Evolutionary conservation across 495 filamentous ascomycete genomes (phyloP).

Genomic region (Aspergillus wentii): DNA sequence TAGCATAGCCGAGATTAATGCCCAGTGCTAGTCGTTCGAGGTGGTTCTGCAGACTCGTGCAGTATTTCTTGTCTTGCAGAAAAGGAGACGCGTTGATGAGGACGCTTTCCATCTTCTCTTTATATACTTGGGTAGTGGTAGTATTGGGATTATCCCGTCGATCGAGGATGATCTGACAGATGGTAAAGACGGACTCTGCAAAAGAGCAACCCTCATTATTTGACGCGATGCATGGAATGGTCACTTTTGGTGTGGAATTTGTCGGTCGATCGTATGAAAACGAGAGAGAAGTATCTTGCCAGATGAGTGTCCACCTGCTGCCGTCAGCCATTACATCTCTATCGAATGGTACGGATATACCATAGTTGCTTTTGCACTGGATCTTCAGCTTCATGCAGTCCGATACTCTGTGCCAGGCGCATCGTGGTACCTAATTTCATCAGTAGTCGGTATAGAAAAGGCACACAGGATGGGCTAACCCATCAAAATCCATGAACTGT

Average conservation of each 20-base stretch:
- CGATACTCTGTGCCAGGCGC: conserved; percentile 42
- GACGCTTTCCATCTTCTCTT: conserved; percentile 27
- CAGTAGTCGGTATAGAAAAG: neutral
- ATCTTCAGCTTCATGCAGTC: conserved; percentile 33
- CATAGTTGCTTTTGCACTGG: conserved; percentile 10
- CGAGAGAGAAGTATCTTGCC: conserved; percentile 49
- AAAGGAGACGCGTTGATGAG: conserved; percentile 37
- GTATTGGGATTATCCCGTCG: no score
- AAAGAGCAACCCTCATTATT: conserved; percentile 19
- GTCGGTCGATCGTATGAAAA: conserved; percentile 45
- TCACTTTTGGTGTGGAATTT: conserved; percentile 29
- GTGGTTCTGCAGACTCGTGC: conserved; percentile 37
- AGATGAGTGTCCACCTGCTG: conserved; percentile 41
- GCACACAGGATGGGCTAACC: conserved; percentile 13
- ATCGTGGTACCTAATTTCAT: conserved; percentile 36
- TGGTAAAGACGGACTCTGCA: conserved; percentile 18
- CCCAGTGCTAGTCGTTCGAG: conserved; percentile 42
- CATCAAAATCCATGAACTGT: conserved; percentile 45
- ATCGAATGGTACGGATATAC: neutral
- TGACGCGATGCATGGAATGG: conserved; percentile 25
- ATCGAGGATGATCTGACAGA: conserved; percentile 36
- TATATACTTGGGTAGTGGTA: no score
- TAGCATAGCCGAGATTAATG: conserved; percentile 15
- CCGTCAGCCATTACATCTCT: neutral
- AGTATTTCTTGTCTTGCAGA: conserved; percentile 33